A percentile compares a stretch with the other conserved stretches of the same genome.
These are phyloP conservation scores for Hymenotorrendiella dingleyae DNA, from an alignment of 2,329 filamentous ascomycete genomes.

Conservation along the genomic window DNA sequence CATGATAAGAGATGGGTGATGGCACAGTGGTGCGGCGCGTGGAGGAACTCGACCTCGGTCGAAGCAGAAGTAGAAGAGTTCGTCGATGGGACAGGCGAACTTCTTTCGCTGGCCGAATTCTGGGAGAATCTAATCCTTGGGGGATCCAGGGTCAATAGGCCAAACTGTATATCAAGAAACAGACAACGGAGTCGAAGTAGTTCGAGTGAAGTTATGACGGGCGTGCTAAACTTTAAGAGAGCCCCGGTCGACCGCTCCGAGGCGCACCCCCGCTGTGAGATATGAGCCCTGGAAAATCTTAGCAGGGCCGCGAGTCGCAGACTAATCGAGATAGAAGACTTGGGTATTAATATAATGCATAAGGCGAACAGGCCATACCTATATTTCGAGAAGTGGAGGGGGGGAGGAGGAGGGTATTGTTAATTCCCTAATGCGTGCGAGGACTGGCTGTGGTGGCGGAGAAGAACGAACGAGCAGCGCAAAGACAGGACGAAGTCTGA, in stretches of 20 bases:
- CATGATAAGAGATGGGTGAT: no score
- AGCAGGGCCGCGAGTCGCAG: constrained; percentile 24
- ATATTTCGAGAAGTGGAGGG: constrained; percentile 12
- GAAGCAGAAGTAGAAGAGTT: background rate
- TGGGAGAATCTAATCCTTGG: constrained; percentile 1
- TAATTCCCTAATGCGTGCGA: background rate
- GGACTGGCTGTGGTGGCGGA: constrained; percentile 3
- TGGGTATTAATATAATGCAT: constrained; percentile 20
- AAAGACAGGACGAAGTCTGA: no score
- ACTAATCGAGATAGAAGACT: constrained; percentile 17
- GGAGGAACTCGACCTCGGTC: no score
- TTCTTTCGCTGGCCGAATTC: background rate
- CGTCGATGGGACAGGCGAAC: background rate
- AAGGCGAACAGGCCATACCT: constrained; percentile 25
- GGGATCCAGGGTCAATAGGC: constrained; percentile 8
- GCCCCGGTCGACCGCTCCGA: constrained; percentile 18
- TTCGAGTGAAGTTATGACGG: constrained; percentile 11
- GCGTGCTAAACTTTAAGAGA: constrained; percentile 18
- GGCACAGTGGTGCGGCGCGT: no score
- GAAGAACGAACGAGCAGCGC: no score
- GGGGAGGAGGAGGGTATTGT: background rate
- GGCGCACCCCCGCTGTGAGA: constrained; percentile 12
- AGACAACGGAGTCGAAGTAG: constrained; percentile 9
- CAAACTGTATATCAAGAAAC: constrained; percentile 2
- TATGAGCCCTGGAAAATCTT: constrained; percentile 20